These are phyloP conservation scores for Rhodomyrtus tomentosa DNA, from an alignment of 345 rosid genomes.

Conservation along the genomic window DNA sequence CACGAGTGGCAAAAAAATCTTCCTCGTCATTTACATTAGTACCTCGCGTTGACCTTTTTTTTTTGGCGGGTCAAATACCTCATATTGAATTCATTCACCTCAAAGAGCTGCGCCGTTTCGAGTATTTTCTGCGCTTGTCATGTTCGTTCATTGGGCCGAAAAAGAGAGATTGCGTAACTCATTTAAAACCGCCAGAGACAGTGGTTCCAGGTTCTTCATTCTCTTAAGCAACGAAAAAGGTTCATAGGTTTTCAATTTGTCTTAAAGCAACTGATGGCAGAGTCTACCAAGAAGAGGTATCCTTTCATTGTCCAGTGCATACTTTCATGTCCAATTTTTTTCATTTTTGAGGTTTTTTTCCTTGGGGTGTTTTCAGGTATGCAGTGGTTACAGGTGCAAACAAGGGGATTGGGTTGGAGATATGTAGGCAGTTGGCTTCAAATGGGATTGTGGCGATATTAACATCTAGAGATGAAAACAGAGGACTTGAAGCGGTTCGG, in stretches of 20 bases:
- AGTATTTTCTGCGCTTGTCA: no score
- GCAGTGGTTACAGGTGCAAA: conserved; percentile 18
- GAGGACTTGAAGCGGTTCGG: conserved; percentile 12
- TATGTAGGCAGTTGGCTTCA: conserved; percentile 17
- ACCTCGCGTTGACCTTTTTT: no score
- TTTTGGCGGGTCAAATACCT: no score
- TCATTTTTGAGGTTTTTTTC: not conserved
- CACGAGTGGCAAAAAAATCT: no score
- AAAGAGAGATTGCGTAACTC: no score
- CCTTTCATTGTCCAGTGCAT: not conserved
- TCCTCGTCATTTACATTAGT: no score
- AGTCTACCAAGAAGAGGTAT: not conserved
- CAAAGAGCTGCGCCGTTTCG: no score
- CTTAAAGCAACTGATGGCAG: not conserved
- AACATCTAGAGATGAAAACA: conserved; percentile 21
- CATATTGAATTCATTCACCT: no score
- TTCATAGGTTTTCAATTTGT: not conserved
- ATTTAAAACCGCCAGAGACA: no score
- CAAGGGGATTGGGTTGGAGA: conserved; percentile 16
- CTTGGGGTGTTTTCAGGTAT: not conserved
- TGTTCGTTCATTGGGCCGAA: no score
- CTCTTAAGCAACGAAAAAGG: not conserved
- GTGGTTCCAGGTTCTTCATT: not conserved
- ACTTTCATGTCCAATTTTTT: not conserved
- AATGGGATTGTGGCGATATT: conserved; percentile 10